Conservation (phyloP, 306 rosid genomes). For the Rosa lucieae region DNA sequence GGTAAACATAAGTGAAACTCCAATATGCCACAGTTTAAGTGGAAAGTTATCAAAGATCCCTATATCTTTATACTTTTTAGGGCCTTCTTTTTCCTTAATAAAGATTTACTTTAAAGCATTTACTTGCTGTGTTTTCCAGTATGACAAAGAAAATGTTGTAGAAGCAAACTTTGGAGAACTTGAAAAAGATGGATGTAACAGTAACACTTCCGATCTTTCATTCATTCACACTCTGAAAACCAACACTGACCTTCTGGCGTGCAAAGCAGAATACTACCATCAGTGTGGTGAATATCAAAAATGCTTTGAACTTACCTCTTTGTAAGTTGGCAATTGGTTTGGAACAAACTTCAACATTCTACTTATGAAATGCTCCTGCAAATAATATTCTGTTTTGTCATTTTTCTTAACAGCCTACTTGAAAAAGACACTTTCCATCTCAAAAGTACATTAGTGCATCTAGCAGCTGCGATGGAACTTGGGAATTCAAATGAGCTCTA, state of each 20-base stretch:
- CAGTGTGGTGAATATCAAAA: constrained; percentile 96
- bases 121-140: constrained; percentile 46
- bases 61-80: not conserved
- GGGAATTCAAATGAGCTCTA: constrained; percentile 96
- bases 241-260: constrained; percentile 86
- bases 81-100: not conserved
- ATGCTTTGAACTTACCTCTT: constrained; percentile 86
- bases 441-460: constrained; percentile 86
- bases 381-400: constrained; percentile 11
- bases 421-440: constrained; percentile 96
- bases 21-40: constrained; percentile 21
- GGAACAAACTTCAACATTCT: constrained; percentile 1
- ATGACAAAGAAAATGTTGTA: constrained; percentile 75
- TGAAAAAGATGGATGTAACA: constrained; percentile 69
- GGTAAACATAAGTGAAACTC: constrained; percentile 43
- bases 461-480: constrained; percentile 97
- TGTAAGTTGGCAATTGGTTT: constrained; percentile 60
- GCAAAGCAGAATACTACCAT: constrained; percentile 98
- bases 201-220: constrained; percentile 58
- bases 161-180: constrained; percentile 86
- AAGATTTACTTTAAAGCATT: not conserved
- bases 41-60: constrained; percentile 3
- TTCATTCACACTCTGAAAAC: constrained; percentile 62
- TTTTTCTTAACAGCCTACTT: constrained; percentile 61
- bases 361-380: not conserved